These are phyloP conservation scores for Talaromyces sp. DNA, from an alignment of 2,329 filamentous ascomycete species.

Conservation along the genomic window DNA sequence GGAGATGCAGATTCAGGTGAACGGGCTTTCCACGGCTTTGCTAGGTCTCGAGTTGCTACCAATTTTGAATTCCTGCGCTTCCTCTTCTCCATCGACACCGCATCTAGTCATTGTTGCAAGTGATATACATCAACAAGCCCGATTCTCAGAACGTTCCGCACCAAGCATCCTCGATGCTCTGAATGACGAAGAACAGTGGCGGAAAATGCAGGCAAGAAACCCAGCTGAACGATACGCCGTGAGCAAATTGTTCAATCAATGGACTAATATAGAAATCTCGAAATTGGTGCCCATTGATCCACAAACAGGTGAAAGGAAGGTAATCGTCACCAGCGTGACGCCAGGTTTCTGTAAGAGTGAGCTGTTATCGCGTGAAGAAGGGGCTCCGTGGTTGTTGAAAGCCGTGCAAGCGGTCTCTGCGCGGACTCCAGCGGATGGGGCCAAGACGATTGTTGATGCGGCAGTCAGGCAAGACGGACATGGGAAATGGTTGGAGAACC, in stretches of 20 bases:
- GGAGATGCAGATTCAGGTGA: slow-evolving; percentile 46
- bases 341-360: slow-evolving; percentile 22
- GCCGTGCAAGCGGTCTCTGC: slow-evolving; percentile 11
- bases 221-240: slow-evolving; percentile 13
- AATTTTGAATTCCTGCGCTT: slow-evolving; percentile 1
- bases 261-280: slow-evolving; percentile 6
- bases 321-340: slow-evolving; percentile 8
- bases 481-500: slow-evolving; percentile 13
- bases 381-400: slow-evolving; percentile 6
- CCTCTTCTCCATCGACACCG: slow-evolving; percentile 8
- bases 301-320: background rate
- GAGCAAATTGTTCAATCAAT: slow-evolving; percentile 11
- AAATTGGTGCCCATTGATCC: slow-evolving; percentile 8
- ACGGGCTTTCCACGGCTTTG: slow-evolving; percentile 49
- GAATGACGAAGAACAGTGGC: slow-evolving; percentile 11
- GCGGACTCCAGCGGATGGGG: slow-evolving; percentile 19
- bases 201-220: slow-evolving; percentile 4
- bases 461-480: slow-evolving; percentile 16
- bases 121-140: slow-evolving; percentile 14
- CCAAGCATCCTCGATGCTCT: slow-evolving; percentile 13
- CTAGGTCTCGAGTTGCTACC: slow-evolving; percentile 28
- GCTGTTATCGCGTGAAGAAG: slow-evolving; percentile 12
- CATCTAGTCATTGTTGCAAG: slow-evolving; percentile 18
- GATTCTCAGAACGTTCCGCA: slow-evolving; percentile 17
- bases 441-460: slow-evolving; percentile 19